Base-by-base conservation (phyloP, 2,329 filamentous ascomycete species). In the Phialemonium atrogriseum region DNA sequence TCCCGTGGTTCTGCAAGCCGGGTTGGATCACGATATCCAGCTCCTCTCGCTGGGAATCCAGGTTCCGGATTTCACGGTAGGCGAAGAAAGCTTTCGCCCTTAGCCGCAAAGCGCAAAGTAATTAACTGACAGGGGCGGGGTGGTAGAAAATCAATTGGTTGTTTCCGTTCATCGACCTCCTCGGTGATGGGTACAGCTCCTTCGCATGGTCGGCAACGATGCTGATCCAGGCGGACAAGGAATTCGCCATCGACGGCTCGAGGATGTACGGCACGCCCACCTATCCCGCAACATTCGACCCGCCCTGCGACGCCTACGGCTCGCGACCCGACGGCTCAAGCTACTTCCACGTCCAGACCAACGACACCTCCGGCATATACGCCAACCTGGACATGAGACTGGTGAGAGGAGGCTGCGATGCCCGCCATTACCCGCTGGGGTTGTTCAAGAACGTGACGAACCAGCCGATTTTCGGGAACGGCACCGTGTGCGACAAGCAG, bases 161-260 rank as follows among this genome's bases (percentile, higher is more conserved):
- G 40, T 75, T 73, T 35, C 71, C 71, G 1, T 76, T 75, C 45
- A 37, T 75, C 22, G 70, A 73, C 43, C 44, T 70, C 5, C 51
- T 71, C 3, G 55, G 58, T 30, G 67, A 73, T 47, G 64, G 62
- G 20, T 51, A 59, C 38, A 64, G 66, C 1, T 63, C 60, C 3
- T 76, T 73, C 52, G 62, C 63, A 23, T 73, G 66, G 59, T 58
- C 57, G 0, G 60, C 60, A 0, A 56, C 59, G 3, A 56, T 69
- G 32, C 49, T 73, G 35, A 62, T 74, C 39, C 61, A 58, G 3
- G 56, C 58, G 2, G 42, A 39, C 33, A 62, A 66, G 40, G 38
- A 48, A 2, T 44, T 60, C 5, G 68, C 66, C 4, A 43, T 72
- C 10, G 45, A 51, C 7, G 68, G 66, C 4, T 60, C 65, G 1